Percentiles rank a stretch among this genome's conserved stretches.
These are phyloP conservation scores for Ploettnerulaceae sp. DNA, from an alignment of 2,329 filamentous ascomycete genomes.

Conservation along the genomic window DNA sequence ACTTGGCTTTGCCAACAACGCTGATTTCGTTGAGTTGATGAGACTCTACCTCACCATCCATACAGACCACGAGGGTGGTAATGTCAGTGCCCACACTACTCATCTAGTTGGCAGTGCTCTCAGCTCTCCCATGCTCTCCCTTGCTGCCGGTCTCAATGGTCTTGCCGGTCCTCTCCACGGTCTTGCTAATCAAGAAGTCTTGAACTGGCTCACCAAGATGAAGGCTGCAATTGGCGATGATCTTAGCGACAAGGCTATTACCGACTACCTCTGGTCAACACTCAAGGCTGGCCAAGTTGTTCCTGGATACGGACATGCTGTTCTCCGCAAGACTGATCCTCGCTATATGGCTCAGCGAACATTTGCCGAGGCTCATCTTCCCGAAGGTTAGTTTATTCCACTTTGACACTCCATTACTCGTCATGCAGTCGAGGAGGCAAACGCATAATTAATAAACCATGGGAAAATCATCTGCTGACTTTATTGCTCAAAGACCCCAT, in stretches of 20 bases:
- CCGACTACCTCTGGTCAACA: conserved; percentile 97
- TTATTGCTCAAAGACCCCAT: conserved; percentile 96
- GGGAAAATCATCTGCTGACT: too few species aligned
- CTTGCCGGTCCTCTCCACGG: conserved; percentile 97
- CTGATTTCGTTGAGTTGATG: conserved; percentile 97
- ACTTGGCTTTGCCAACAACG: conserved; percentile 92
- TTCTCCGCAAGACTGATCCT: conserved; percentile 99
- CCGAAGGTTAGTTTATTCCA: too few species aligned
- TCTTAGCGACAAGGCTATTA: conserved; percentile 93
- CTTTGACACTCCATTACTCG: too few species aligned
- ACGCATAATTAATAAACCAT: too few species aligned
- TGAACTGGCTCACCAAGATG: conserved; percentile 99
- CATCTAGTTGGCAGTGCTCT: conserved; percentile 95
- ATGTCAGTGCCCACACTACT: conserved; percentile 97
- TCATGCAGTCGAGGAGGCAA: too few species aligned
- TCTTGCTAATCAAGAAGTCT: conserved; percentile 98
- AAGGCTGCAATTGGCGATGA: conserved; percentile 92
- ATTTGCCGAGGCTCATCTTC: conserved; percentile 72
- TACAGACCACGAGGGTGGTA: conserved; percentile 99
- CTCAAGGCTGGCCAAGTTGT: conserved; percentile 95
- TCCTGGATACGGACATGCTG: conserved; percentile 96
- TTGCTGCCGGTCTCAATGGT: conserved; percentile 95
- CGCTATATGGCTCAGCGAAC: conserved; percentile 98
- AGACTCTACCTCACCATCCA: conserved; percentile 99
- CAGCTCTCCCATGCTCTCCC: conserved; percentile 94